Percentiles rank a stretch among this genome's conserved stretches.
Evolutionary conservation across 2,329 filamentous ascomycete genomes (phyloP).

Genomic region (Xylogone sp.): DNA sequence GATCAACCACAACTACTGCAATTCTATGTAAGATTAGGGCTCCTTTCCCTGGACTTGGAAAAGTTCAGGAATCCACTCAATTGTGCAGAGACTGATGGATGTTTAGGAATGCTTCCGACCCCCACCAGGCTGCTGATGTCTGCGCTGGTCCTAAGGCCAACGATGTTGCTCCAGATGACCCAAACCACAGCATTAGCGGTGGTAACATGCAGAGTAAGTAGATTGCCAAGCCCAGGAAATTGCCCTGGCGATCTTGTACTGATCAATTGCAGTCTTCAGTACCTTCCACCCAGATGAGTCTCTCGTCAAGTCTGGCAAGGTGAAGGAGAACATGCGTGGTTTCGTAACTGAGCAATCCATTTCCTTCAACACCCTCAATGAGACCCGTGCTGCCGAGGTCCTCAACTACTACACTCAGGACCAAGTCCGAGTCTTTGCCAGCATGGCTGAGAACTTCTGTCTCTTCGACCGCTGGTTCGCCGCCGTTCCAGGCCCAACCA

Average conservation of each 20-base stretch:
- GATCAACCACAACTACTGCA: slow-evolving; percentile 34
- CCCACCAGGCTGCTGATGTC: slow-evolving; percentile 23
- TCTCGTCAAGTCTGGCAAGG: slow-evolving; percentile 10
- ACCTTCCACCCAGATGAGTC: slow-evolving; percentile 31
- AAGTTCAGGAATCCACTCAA: slow-evolving; percentile 4
- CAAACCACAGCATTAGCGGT: slow-evolving; percentile 38
- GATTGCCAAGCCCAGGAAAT: background rate
- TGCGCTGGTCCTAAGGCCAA: slow-evolving; percentile 34
- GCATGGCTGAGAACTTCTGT: slow-evolving; percentile 38
- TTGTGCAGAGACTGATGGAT: background rate
- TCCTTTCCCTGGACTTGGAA: slow-evolving; percentile 9
- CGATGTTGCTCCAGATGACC: slow-evolving; percentile 37
- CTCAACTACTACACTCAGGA: slow-evolving; percentile 40
- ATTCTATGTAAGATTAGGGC: slow-evolving; percentile 29
- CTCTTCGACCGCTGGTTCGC: slow-evolving; percentile 42
- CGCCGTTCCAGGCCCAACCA: slow-evolving; percentile 35
- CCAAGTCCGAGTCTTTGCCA: slow-evolving; percentile 35
- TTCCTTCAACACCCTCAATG: slow-evolving; percentile 30
- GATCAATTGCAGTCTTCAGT: slow-evolving; percentile 27
- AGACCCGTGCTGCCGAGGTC: slow-evolving; percentile 34
- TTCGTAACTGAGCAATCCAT: slow-evolving; percentile 39
- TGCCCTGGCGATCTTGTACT: background rate
- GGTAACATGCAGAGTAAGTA: slow-evolving; percentile 34
- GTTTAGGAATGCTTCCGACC: slow-evolving; percentile 22
- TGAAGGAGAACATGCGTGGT: slow-evolving; percentile 31